Evolutionary conservation across 257 asterid species (phyloP), one percentile per base, ranked within the genome.

Genomic region (Forsythia suspensa): DNA sequence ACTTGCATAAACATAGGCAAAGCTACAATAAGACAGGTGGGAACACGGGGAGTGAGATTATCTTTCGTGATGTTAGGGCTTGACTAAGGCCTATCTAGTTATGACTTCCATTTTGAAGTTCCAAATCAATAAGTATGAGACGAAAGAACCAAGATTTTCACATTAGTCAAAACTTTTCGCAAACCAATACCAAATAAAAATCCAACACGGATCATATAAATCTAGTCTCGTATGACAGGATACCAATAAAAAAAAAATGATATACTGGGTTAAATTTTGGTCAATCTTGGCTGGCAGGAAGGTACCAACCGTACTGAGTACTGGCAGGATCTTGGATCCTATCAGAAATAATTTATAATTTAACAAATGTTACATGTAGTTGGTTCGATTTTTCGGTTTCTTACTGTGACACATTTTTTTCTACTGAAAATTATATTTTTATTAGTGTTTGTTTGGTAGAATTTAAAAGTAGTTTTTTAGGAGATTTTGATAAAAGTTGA

Each of bases 141-240:
- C n/a, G 63, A 75, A 80, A 71, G 71, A 75, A 74, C 29, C 41
- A 36, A 43, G 79, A 68, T 73, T 80, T 71, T 38, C 77, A 29
- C 74, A 70, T 18, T 15, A 74, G 11, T 10, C 59, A 70, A 41
- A 68, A 55, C 51, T 20, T 69, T 43, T 68, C 48, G 63, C 61
- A 70, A 63, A 21, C 18, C 41, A 44, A 20, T 18, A 59, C 8
- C 78, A 9, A 73, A 73, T 21, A 24, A 73, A 63, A 20, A 44
- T 39, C 29, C 2, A 70, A 55, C 34, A 38, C 71, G 24, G 72
- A 39, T 8, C 34, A n/a, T 10, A 52, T 8, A 59, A 34, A 63
- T 4, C 72, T 43, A 73, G 82, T 29, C 52, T 63, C 39, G 16
- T 36, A 29, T 44, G 12, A 76, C 55, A 46, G 18, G 55, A 46